A percentile compares a stretch with the other conserved stretches of the same genome.
phyloP scores from a whole-genome alignment of 768 basidiomycete species.

The Hygrophorus russula region DNA sequence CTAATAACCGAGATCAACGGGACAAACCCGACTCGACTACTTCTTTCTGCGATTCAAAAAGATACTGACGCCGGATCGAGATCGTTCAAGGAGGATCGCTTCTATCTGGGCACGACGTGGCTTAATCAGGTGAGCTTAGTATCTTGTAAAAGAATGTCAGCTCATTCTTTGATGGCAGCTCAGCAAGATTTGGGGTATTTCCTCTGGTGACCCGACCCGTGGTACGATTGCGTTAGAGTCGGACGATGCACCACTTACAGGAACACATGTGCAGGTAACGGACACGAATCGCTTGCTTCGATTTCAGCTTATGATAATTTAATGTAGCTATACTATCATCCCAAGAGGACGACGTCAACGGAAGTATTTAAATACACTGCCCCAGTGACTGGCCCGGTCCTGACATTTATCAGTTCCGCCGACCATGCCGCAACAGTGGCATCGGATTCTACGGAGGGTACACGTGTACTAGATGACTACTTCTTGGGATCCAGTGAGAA shows the following conservation, averaged over 20 bases:
- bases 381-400: conserved; percentile 9
- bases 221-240: conserved; percentile 55
- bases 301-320: conserved; percentile 1
- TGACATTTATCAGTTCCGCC: conserved; percentile 2
- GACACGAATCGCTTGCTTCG: not conserved
- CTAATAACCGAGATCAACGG: conserved; percentile 48
- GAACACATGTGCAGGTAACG: conserved; percentile 36
- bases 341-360: conserved; percentile 11
- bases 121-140: conserved; percentile 17
- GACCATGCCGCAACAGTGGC: conserved; percentile 11
- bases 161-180: conserved; percentile 18
- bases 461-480: conserved; percentile 13
- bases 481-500: conserved; percentile 47
- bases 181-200: conserved; percentile 42
- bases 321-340: conserved; percentile 31
- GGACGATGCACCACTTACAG: conserved; percentile 35
- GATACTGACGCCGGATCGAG: conserved; percentile 13
- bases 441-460: conserved; percentile 2
- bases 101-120: conserved; percentile 38
- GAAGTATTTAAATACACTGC: not conserved
- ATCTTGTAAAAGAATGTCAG: not conserved
- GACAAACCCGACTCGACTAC: conserved; percentile 47
- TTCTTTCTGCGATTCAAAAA: conserved; percentile 41
- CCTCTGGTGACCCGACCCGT: conserved; percentile 61
- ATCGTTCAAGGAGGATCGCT: conserved; percentile 41